Conservation (phyloP, 495 filamentous ascomycete genomes). For the Pyronema omphalodes region DNA sequence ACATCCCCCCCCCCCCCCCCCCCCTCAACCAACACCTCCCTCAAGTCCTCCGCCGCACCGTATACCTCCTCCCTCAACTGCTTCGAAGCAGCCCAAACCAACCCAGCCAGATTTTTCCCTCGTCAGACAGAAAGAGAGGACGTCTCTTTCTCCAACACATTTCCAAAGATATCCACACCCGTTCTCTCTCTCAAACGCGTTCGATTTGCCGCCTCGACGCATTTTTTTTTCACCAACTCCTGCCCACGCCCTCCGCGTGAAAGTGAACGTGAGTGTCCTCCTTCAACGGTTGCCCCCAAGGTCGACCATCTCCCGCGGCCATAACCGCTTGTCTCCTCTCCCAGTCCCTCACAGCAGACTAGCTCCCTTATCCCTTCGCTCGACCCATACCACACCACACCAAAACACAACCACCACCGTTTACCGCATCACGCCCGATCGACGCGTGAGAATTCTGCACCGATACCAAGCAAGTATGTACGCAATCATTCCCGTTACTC, state of each 20-base stretch:
- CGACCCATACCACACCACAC: neutral
- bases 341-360: neutral
- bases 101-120: too few species aligned
- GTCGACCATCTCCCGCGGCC: neutral
- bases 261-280: neutral
- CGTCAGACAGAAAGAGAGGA: neutral
- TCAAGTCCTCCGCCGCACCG: neutral
- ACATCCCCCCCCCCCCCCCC: neutral
- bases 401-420: neutral
- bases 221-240: neutral
- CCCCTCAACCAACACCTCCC: neutral
- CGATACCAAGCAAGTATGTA: neutral
- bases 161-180: neutral
- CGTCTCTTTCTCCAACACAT: neutral
- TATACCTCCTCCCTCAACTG: too few species aligned
- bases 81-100: too few species aligned
- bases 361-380: neutral
- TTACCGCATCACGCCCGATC: neutral
- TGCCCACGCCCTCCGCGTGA: neutral
- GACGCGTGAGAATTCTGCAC: constrained; percentile 1
- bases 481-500: neutral
- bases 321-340: neutral
- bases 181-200: neutral
- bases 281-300: neutral
- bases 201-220: neutral